Evolutionary conservation across 345 rosid genomes (phyloP), one percentile per base, ranked within the genome.

Genomic region (Pistacia vera): DNA sequence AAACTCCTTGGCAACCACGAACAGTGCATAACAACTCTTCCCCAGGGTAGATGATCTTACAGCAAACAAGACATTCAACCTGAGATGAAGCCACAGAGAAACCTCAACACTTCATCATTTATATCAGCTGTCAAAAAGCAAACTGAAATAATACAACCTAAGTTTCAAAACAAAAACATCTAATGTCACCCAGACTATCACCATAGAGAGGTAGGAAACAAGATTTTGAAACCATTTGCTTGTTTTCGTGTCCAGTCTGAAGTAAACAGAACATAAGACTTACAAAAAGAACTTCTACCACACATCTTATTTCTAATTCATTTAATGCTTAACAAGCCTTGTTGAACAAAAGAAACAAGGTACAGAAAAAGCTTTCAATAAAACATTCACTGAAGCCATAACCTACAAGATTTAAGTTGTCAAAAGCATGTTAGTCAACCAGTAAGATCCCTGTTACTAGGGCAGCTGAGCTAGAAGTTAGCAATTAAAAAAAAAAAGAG

Each of bases 61-160:
- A 83, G 82, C 98, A 95, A 82, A 73, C 74, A 61, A 78, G 86
- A 73, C 99, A 95, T 69, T 89, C 90, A 70, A 44, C 90, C 99
- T 95, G 87, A 73, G 69, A 81, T 70, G 44, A 75, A 75, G 56
- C 69, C 56, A 54, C 56, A 54, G 52, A 59, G 63, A 30, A 58
- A 12, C 28, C 55, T 18, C 68, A 65, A 52, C 6, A 71, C 3
- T 35, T 35, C 61, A 64, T 36, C 11, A 35, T 8, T 41, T 61
- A 18, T 49, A 17, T 33, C 41, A 49, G 28, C 35, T 62, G 5
- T 54, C 54, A 35, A 68, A 66, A 41, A 46, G 2, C 7, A 25
- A 25, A 76, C 2, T 35, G 48, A 2, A 66, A 58, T 8, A 14
- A 44, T 35, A 25, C 8, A n/a, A 62, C 14, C 54, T 56, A 55